Evolutionary conservation across 306 rosid genomes (phyloP).

Genomic region (Prunus mume): DNA sequence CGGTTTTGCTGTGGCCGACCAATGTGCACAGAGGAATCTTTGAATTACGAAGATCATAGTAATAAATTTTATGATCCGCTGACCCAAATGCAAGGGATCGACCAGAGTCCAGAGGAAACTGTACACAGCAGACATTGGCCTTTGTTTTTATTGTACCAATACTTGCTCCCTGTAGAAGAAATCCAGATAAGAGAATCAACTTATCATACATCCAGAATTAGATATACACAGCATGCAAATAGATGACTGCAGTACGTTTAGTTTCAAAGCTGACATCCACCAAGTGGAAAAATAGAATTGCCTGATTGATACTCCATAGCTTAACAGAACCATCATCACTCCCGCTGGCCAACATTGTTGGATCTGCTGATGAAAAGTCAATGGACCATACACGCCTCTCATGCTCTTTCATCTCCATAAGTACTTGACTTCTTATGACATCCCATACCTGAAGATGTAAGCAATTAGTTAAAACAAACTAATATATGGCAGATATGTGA

Average conservation of each 20-base stretch:
- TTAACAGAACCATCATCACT: slow-evolving; percentile 92
- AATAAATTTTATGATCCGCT: slow-evolving; percentile 87
- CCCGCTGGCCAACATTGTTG: slow-evolving; percentile 94
- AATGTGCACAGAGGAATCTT: slow-evolving; percentile 76
- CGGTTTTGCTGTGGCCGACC: slow-evolving; percentile 85
- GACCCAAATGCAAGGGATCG: slow-evolving; percentile 93
- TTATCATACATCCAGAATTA: slow-evolving; percentile 66
- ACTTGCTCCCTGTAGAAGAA: slow-evolving; percentile 90
- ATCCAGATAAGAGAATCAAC: slow-evolving; percentile 75
- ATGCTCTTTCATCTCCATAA: slow-evolving; percentile 89
- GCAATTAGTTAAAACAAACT: slow-evolving; percentile 12
- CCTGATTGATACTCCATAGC: slow-evolving; percentile 99
- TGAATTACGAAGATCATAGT: slow-evolving; percentile 82
- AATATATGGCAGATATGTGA: slow-evolving; percentile 15
- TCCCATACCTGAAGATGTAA: slow-evolving; percentile 82
- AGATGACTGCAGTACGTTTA: slow-evolving; percentile 91
- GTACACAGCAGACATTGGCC: slow-evolving; percentile 97
- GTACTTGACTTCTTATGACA: slow-evolving; percentile 81
- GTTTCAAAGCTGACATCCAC: slow-evolving; percentile 98
- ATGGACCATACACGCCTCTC: slow-evolving; percentile 95
- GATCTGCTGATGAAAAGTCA: slow-evolving; percentile 89
- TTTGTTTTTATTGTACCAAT: slow-evolving; percentile 86
- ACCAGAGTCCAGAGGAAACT: slow-evolving; percentile 77
- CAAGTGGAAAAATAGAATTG: slow-evolving; percentile 96
- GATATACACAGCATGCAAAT: slow-evolving; percentile 48